Base-by-base conservation (phyloP, 352 stramenopile species). In the Globisporangium megalacanthum region DNA sequence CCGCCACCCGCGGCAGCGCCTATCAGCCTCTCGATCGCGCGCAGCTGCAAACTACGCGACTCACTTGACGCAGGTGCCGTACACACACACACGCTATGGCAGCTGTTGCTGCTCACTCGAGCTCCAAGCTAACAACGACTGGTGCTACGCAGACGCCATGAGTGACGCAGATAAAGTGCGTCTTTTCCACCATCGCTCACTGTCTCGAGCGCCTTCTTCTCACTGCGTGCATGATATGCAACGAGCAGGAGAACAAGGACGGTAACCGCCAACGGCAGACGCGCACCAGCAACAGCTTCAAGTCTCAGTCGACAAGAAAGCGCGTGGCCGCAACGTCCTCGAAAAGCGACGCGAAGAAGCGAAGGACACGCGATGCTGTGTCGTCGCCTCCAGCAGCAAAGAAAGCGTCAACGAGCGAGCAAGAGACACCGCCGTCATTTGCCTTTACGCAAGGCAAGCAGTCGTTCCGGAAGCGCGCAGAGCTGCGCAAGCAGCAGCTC, bases 381-480 rank as follows among this genome's bases (percentile, higher is more conserved):
- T 39, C 35, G 35, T 13, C 35, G 35, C 10, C 35, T 39, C 10
- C 35, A 39, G 10, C 35, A 39, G 35, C 35, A 2, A 5, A 1
- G 10, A 39, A 39, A 8, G 65, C 66, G n/a, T 31, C 19, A 39
- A 22, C 5, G 14, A 15, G 36, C 14, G 20, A 37, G 11, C 66
- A 72, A 56, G 79, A 88, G 54, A 82, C 77, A 0, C 72, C 79
- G 13, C 77, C 79, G 13, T 55, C 62, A 14, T 89, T 89, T 57
- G 54, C 49, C 4, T 88, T 81, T 51, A 79, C 73, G 22, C 53
- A 70, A 46, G 54, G 59, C 14, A 83, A 75, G 48, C 76, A 76
- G 19, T 57, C 63, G 5, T 80, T 88, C 49, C 67, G 72, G 19
- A 69, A 80, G 56, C 66, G 75, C 31, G 6, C 35, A 5, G 78